These are phyloP conservation scores for Torulaspora pretoriensis DNA, from an alignment of 1,139 yeast genomes.

Conservation along the genomic window DNA sequence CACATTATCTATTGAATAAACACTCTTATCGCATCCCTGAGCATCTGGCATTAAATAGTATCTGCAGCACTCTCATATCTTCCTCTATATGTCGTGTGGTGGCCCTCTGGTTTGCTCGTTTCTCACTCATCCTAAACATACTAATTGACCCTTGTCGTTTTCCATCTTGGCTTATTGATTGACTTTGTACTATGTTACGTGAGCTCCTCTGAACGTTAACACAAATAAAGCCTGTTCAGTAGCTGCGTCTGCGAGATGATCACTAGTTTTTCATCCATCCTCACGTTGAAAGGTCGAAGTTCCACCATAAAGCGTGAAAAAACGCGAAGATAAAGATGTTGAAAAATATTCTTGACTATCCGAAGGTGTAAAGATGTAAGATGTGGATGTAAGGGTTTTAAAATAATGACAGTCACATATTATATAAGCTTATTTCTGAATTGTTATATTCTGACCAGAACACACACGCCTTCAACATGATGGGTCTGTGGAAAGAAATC, in stretches of 20 bases:
- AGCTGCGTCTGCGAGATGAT: neutral
- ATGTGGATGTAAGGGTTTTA: neutral
- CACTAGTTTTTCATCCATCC: slow-evolving; percentile 2
- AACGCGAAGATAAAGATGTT: neutral
- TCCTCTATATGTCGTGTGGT: neutral
- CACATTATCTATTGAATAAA: no score
- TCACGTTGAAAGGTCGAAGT: neutral
- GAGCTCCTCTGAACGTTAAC: neutral
- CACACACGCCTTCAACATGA: slow-evolving; percentile 95
- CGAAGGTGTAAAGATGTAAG: neutral
- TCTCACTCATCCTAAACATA: slow-evolving; percentile 46
- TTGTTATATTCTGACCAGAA: slow-evolving; percentile 28
- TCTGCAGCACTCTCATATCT: neutral
- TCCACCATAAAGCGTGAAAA: neutral
- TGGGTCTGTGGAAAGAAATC: slow-evolving; percentile 98
- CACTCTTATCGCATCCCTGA: no score
- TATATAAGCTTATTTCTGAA: neutral
- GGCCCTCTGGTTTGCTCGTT: neutral
- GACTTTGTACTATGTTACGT: slow-evolving; percentile 7
- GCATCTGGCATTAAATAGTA: neutral
- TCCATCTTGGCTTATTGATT: slow-evolving; percentile 61
- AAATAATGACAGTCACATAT: neutral
- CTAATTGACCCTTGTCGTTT: slow-evolving; percentile 99
- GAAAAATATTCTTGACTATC: neutral
- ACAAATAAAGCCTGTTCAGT: neutral